These are phyloP conservation scores for Datisca glomerata DNA, from an alignment of 306 rosid species.

Conservation along the genomic window DNA sequence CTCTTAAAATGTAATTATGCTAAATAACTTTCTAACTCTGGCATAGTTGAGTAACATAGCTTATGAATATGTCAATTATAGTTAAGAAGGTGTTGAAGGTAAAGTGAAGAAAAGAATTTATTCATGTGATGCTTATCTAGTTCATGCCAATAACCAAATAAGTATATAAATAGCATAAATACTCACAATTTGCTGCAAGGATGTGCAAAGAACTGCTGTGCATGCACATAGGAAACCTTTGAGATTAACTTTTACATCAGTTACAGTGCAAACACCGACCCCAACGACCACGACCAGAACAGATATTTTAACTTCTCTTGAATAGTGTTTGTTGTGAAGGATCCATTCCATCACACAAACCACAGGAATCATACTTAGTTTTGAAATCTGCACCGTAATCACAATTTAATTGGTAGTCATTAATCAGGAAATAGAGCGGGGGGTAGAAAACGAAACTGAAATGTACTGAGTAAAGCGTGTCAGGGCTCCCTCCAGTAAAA, in stretches of 20 bases:
- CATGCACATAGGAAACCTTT: constrained; percentile 71
- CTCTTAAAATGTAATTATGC: too few species aligned
- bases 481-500: too few species aligned
- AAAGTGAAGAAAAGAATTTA: not conserved
- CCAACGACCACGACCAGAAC: constrained; percentile 83
- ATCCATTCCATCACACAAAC: constrained; percentile 96
- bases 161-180: constrained; percentile 3
- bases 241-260: constrained; percentile 83
- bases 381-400: constrained; percentile 51
- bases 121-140: too few species aligned
- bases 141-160: too few species aligned
- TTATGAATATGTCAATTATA: not conserved
- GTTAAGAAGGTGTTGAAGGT: not conserved
- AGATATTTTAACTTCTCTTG: constrained; percentile 65
- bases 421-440: too few species aligned
- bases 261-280: constrained; percentile 85
- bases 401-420: too few species aligned
- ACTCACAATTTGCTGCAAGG: constrained; percentile 95
- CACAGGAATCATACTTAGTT: constrained; percentile 96
- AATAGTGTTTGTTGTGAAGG: constrained; percentile 62
- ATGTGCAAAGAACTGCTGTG: constrained; percentile 65
- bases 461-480: too few species aligned
- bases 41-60: not conserved
- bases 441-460: too few species aligned
- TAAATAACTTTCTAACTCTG: too few species aligned